Conservation (phyloP, 2,329 filamentous ascomycete species). For the Cytospora paraplurivora region DNA sequence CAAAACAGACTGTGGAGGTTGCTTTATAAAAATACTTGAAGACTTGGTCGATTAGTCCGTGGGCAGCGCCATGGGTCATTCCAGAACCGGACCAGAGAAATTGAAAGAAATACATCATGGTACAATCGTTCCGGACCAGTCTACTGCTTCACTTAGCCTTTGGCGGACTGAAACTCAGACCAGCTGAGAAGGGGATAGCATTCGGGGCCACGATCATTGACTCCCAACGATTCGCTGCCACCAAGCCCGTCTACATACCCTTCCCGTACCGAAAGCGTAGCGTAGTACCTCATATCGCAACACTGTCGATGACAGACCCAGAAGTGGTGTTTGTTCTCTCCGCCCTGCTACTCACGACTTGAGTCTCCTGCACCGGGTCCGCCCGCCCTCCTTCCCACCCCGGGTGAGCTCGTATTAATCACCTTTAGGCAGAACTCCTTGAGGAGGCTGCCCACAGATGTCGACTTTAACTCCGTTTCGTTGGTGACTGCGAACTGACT, state of each 20-base stretch:
- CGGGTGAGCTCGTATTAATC: conserved; percentile 14
- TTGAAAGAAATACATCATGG: no score
- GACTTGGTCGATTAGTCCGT: no score
- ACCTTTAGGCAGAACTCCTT: conserved; percentile 16
- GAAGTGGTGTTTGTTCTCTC: background rate
- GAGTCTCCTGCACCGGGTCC: background rate
- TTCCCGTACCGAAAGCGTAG: background rate
- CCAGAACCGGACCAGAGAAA: no score
- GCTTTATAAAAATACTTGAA: no score
- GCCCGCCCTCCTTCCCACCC: conserved; percentile 10
- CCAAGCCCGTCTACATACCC: background rate
- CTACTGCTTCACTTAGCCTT: no score
- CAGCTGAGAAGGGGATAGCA: no score
- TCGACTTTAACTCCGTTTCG: background rate
- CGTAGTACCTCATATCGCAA: background rate
- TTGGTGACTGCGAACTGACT: background rate
- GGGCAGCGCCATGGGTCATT: no score
- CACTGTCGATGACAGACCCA: background rate
- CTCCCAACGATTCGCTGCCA: no score
- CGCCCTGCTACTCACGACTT: background rate
- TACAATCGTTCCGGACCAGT: no score
- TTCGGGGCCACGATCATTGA: no score
- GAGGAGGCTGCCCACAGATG: conserved; percentile 6
- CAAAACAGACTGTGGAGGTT: no score
- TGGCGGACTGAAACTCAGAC: no score